Conservation (phyloP, 78 protist genomes). For the Dictyostelium capitatum region DNA sequence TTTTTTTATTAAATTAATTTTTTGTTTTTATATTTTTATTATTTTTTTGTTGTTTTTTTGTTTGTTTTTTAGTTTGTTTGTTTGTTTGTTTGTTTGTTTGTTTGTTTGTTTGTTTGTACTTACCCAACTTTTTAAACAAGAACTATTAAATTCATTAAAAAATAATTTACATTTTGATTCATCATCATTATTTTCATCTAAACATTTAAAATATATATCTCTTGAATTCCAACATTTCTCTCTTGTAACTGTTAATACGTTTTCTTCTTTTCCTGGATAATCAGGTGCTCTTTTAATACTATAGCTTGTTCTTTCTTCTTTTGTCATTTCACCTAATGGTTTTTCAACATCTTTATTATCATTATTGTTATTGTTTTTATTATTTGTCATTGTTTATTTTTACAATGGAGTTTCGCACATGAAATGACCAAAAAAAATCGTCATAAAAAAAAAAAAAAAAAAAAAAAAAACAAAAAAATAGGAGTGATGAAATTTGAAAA, state of each 20-base stretch:
- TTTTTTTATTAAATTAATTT: too few relatives aligned
- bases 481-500: too few relatives aligned
- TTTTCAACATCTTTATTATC: neutral
- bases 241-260: slow-evolving; percentile 8
- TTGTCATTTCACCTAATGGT: slow-evolving; percentile 47
- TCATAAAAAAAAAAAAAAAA: too few relatives aligned
- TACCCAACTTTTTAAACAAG: slow-evolving; percentile 80
- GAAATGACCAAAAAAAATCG: too few relatives aligned
- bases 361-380: neutral
- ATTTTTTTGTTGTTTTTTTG: too few relatives aligned
- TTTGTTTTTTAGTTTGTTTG: too few relatives aligned
- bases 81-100: too few relatives aligned
- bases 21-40: too few relatives aligned
- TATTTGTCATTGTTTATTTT: neutral
- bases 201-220: slow-evolving; percentile 58
- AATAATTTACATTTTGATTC: slow-evolving; percentile 23
- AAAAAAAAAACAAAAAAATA: too few relatives aligned
- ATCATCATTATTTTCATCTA: slow-evolving; percentile 50
- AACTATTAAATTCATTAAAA: slow-evolving; percentile 1
- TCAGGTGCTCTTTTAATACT: slow-evolving; percentile 70
- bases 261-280: slow-evolving; percentile 38
- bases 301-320: slow-evolving; percentile 63
- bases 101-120: too few relatives aligned
- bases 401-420: too few relatives aligned
- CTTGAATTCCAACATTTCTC: slow-evolving; percentile 51